Percentiles rank a stretch among this genome's conserved stretches.
These are phyloP conservation scores for Eutrema japonicum DNA, from an alignment of 345 rosid species.

Conservation along the genomic window DNA sequence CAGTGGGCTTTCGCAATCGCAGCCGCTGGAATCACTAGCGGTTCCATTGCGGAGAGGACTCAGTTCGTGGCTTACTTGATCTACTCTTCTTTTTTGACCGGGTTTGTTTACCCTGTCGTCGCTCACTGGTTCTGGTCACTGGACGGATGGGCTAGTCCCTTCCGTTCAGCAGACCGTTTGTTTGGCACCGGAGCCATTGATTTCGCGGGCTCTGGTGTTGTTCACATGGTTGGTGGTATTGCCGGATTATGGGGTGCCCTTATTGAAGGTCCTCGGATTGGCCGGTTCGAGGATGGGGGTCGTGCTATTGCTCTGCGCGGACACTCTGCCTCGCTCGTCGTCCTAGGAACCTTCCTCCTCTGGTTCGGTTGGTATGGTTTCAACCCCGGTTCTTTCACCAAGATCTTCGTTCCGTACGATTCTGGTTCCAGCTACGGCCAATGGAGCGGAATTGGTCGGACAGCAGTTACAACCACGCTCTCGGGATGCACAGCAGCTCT, in stretches of 20 bases:
- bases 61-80: conserved; percentile 87
- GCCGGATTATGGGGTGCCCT: conserved; percentile 84
- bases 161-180: conserved; percentile 46
- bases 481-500: conserved; percentile 88
- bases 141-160: conserved; percentile 89
- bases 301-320: conserved; percentile 52
- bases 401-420: conserved; percentile 46
- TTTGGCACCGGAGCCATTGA: conserved; percentile 77
- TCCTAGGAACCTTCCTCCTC: conserved; percentile 72
- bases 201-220: conserved; percentile 81
- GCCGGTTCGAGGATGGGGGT: conserved; percentile 58
- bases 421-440: conserved; percentile 58
- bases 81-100: conserved; percentile 82
- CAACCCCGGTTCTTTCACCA: conserved; percentile 71
- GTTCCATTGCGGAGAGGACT: conserved; percentile 90
- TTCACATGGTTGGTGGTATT: conserved; percentile 79
- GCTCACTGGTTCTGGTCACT: conserved; percentile 92
- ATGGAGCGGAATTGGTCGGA: conserved; percentile 87
- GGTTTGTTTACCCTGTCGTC: conserved; percentile 88
- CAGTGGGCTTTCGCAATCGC: conserved; percentile 98
- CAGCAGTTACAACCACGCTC: conserved; percentile 91
- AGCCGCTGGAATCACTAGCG: conserved; percentile 93
- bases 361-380: conserved; percentile 93
- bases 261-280: conserved; percentile 79
- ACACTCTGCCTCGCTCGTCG: conserved; percentile 74